These are phyloP conservation scores for Climacium dendroides DNA, from an alignment of 225 moss, liverwort and hornwort species.

Conservation along the genomic window DNA sequence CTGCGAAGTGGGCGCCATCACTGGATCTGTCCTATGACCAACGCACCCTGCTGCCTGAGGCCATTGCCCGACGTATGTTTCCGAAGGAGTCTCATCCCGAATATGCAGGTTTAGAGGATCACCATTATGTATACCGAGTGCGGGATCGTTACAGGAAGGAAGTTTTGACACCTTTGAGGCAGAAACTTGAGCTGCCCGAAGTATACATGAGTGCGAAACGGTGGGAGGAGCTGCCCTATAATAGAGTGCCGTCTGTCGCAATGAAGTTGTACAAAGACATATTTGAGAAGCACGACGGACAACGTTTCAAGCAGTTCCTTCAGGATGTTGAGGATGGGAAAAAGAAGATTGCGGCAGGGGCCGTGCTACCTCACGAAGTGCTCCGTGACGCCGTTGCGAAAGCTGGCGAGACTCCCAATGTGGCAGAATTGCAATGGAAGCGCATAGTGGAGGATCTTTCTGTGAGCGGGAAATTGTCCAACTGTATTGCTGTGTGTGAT, in stretches of 20 bases:
- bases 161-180: conserved; percentile 50
- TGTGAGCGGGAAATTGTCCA: conserved; percentile 36
- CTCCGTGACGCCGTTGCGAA: conserved; percentile 17
- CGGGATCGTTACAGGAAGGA: conserved; percentile 70
- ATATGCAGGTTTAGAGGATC: conserved; percentile 37
- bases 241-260: conserved; percentile 68
- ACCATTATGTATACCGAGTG: conserved; percentile 33
- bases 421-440: conserved; percentile 74
- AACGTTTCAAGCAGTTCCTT: conserved; percentile 50
- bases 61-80: conserved; percentile 55
- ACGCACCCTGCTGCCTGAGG: conserved; percentile 55
- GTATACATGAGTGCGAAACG: conserved; percentile 70
- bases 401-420: conserved; percentile 11
- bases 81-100: conserved; percentile 45
- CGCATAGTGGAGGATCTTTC: conserved; percentile 70
- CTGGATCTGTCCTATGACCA: conserved; percentile 56
- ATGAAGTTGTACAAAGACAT: conserved; percentile 57
- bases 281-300: conserved; percentile 51
- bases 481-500: conserved; percentile 70
- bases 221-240: conserved; percentile 69
- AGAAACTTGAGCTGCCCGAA: conserved; percentile 65
- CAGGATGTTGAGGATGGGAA: conserved; percentile 51
- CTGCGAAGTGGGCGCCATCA: conserved; percentile 82
- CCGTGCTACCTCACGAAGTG: conserved; percentile 65
- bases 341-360: conserved; percentile 69